Percentiles rank a stretch among this genome's conserved stretches.
Conservation (phyloP, 352 stramenopile species). For the Pythium insidiosum region DNA sequence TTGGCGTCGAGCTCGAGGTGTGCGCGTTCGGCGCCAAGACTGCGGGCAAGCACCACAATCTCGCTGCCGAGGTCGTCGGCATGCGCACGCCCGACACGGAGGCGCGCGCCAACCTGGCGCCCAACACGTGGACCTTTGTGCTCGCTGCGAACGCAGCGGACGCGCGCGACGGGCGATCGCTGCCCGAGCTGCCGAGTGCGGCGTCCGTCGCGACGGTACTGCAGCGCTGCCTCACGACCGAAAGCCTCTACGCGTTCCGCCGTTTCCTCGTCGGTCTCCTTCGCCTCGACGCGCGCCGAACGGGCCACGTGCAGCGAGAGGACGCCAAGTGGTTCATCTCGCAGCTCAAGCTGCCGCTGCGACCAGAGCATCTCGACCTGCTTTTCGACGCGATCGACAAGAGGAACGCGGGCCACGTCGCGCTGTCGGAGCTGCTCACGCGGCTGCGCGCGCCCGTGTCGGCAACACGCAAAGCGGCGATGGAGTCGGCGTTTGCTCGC, state of each 20-base stretch:
- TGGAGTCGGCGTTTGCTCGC: slow-evolving; percentile 35
- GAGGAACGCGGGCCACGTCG: slow-evolving; percentile 53
- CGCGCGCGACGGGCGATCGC: slow-evolving; percentile 30
- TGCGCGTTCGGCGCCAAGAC: slow-evolving; percentile 32
- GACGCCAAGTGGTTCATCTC: slow-evolving; percentile 58
- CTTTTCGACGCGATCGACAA: slow-evolving; percentile 68
- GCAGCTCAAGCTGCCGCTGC: slow-evolving; percentile 38
- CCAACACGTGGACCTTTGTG: slow-evolving; percentile 66
- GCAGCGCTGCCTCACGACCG: slow-evolving; percentile 37
- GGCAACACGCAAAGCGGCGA: slow-evolving; percentile 20
- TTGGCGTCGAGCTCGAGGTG: slow-evolving; percentile 74
- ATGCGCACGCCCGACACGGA: slow-evolving; percentile 64
- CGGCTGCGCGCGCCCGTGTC: slow-evolving; percentile 30
- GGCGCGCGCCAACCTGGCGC: slow-evolving; percentile 25
- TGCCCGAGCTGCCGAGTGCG: slow-evolving; percentile 34
- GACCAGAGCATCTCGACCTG: slow-evolving; percentile 69
- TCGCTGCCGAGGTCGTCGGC: slow-evolving; percentile 44
- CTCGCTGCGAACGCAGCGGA: slow-evolving; percentile 27
- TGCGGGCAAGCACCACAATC: slow-evolving; percentile 62
- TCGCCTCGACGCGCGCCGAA: slow-evolving; percentile 30
- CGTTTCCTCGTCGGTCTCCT: slow-evolving; percentile 30
- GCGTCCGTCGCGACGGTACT: slow-evolving; percentile 36
- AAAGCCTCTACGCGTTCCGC: slow-evolving; percentile 61
- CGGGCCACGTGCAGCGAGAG: slow-evolving; percentile 56
- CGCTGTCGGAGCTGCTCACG: slow-evolving; percentile 30